Base-by-base conservation (phyloP, 2,329 filamentous ascomycete genomes). In the Aspergillus pseudoglaucus region DNA sequence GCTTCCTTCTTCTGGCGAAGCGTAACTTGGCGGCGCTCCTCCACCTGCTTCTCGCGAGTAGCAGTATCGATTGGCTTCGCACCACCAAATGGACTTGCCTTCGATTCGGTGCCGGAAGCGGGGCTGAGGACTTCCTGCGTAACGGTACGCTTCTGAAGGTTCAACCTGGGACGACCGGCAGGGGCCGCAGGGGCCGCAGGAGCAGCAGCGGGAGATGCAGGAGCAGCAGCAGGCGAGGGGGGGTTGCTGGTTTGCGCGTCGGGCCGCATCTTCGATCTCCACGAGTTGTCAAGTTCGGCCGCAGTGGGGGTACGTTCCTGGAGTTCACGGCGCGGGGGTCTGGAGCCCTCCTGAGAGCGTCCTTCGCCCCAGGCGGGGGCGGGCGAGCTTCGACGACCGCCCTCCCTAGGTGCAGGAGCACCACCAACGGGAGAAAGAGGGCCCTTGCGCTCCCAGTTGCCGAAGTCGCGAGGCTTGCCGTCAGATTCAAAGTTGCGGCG, bases 51-150 rank as follows among this genome's bases (percentile, higher is more conserved):
- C 74, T 97, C 91, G 56, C 88, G 84, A 12, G 90, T 81, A 41
- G 88, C 87, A 42, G 91, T 97, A 71, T 98, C 90, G 59, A 97
- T 95, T 47, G 93, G 93, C 53, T 87, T 84, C 48, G 93, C 93
- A 52, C 87, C 90, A 61, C 93, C 93, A 66, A 98, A 98, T 37
- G 90, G 90, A 69, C 86, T 97, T 22, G 90, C 80, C 76, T 96
- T 97, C 38, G 87, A 75, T 61, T 93, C 86, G 25, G 72, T 65
- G 15, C 66, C 60, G 14, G 69, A 64, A 47, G 75, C 64, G 44
- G 73, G 61, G 46, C 63, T 65, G 14, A 76, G 63, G 9, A 82
- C 75, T 20, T 83, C 78, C 60, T 95, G 90, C 0, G 90, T 85
- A 10, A 96, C 88, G 3, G 90, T 96, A 58, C 93, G 83, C 80